These are phyloP conservation scores for Cylindrodendrum hubeiense DNA, from an alignment of 2,329 filamentous ascomycete species.

Conservation along the genomic window DNA sequence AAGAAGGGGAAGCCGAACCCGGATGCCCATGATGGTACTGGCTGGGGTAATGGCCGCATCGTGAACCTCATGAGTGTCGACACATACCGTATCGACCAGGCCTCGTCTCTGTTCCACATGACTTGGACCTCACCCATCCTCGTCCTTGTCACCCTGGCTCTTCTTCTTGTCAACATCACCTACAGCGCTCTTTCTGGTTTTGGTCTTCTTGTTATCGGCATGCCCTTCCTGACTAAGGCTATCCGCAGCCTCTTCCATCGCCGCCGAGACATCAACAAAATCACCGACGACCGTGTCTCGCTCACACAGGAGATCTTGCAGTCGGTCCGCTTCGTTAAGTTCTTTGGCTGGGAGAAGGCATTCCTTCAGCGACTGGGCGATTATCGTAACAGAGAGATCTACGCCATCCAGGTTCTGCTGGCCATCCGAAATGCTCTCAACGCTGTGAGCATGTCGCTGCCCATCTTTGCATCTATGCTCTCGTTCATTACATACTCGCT, in stretches of 20 bases:
- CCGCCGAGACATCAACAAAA: constrained; percentile 86
- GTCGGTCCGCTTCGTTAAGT: constrained; percentile 95
- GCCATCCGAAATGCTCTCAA: constrained; percentile 88
- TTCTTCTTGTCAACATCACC: constrained; percentile 87
- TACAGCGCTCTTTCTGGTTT: constrained; percentile 94
- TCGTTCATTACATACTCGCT: constrained; percentile 87
- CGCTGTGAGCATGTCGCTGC: constrained; percentile 85
- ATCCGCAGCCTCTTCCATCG: constrained; percentile 83
- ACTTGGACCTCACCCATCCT: constrained; percentile 88
- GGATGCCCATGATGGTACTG: constrained; percentile 72
- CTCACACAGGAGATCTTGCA: constrained; percentile 93
- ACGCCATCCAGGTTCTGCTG: constrained; percentile 85
- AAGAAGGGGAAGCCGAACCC: constrained; percentile 56
- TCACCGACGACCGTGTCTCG: constrained; percentile 92
- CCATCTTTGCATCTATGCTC: constrained; percentile 95
- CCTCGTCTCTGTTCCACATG: constrained; percentile 90
- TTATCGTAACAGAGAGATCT: constrained; percentile 82
- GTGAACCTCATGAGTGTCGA: constrained; percentile 96
- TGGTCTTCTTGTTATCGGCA: constrained; percentile 80
- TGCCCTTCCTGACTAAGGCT: constrained; percentile 82
- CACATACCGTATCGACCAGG: constrained; percentile 91
- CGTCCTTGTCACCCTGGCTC: constrained; percentile 80
- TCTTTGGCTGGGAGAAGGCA: constrained; percentile 93
- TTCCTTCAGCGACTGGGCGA: constrained; percentile 83
- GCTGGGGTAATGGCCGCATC: constrained; percentile 94